Evolutionary conservation across 306 rosid species (phyloP).

Genomic region (apple (Malus domestica)): DNA sequence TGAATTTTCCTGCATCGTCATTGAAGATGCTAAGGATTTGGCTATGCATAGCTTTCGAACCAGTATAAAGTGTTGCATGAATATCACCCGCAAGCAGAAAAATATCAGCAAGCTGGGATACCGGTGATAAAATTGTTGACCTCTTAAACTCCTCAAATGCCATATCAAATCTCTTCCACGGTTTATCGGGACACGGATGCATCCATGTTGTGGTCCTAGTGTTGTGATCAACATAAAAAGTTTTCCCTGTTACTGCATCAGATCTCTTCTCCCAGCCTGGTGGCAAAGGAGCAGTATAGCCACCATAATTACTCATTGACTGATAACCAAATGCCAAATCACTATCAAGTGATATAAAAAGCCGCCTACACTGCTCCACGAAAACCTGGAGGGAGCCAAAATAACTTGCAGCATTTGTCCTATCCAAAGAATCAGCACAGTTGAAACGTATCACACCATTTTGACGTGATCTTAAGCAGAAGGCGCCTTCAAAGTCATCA

Average conservation of each 20-base stretch:
- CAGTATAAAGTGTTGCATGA: conserved; percentile 97
- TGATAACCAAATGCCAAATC: conserved; percentile 62
- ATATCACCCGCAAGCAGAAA: conserved; percentile 97
- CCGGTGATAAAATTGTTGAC: conserved; percentile 84
- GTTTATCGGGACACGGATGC: conserved; percentile 98
- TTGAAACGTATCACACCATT: conserved; percentile 90
- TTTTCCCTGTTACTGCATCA: conserved; percentile 88
- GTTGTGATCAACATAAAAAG: conserved; percentile 85
- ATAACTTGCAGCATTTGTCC: conserved; percentile 99
- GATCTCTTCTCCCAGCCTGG: conserved; percentile 99
- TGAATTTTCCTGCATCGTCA: conserved; percentile 88
- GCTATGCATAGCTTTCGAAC: conserved; percentile 99
- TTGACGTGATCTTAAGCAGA: conserved; percentile 89
- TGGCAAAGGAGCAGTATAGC: conserved; percentile 88
- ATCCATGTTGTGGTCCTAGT: conserved; percentile 96
- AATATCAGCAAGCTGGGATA: conserved; percentile 84
- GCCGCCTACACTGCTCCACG: conserved; percentile 96
- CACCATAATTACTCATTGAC: conserved; percentile 52
- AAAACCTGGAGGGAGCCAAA: conserved; percentile 95
- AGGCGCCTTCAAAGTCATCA: conserved; percentile 73
- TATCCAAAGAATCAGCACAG: conserved; percentile 98
- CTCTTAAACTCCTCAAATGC: conserved; percentile 88
- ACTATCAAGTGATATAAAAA: conserved; percentile 86
- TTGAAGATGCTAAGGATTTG: conserved; percentile 95
- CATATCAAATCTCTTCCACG: conserved; percentile 99